A percentile compares a stretch with the other conserved stretches of the same genome.
Evolutionary conservation across 129 eudicot species (phyloP).

Genomic region (Apium graveolens): DNA sequence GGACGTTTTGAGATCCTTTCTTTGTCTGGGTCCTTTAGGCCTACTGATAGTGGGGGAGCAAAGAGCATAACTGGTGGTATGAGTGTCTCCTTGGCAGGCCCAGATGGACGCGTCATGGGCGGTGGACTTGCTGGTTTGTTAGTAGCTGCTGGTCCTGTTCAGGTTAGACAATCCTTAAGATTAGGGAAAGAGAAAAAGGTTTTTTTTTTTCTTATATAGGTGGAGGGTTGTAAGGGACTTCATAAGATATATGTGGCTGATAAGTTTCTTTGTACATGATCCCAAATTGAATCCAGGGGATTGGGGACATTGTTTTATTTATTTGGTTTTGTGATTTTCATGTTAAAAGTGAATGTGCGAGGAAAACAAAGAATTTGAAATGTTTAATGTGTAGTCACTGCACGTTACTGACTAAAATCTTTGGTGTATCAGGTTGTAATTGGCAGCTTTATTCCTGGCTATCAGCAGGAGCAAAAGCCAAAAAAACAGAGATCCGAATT

Average conservation of each 20-base stretch:
- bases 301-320: neutral
- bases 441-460: conserved; percentile 44
- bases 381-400: neutral
- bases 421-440: conserved; percentile 31
- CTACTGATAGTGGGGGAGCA: conserved; percentile 61
- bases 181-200: neutral
- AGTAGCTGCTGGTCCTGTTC: conserved; percentile 87
- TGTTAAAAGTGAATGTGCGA: neutral
- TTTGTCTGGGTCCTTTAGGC: conserved; percentile 79
- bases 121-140: conserved; percentile 93
- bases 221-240: neutral
- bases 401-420: conserved; percentile 1
- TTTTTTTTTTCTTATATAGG: neutral
- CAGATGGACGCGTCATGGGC: conserved; percentile 88
- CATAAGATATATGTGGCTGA: neutral
- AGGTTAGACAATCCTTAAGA: conserved; percentile 34
- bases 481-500: conserved; percentile 38
- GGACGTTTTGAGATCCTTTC: conserved; percentile 91
- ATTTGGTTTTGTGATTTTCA: neutral
- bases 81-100: conserved; percentile 79
- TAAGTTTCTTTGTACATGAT: neutral
- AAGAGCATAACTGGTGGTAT: conserved; percentile 84
- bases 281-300: neutral
- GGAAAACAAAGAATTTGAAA: neutral
- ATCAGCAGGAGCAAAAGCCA: conserved; percentile 41